phyloP scores from a whole-genome alignment of 331 rosid species.

The Dryas integrifolia region DNA sequence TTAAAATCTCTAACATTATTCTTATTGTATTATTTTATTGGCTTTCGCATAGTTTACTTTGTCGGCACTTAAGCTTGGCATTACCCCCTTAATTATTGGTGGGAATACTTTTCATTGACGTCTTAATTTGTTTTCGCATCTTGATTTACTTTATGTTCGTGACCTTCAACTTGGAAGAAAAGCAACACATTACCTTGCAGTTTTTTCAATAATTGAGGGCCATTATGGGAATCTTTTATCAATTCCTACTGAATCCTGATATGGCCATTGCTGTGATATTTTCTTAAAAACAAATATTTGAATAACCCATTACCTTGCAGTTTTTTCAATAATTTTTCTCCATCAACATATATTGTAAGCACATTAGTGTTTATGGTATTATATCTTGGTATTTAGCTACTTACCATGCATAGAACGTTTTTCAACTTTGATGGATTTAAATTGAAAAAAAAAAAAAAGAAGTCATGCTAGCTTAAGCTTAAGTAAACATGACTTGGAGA shows the following conservation, averaged over 20 bases:
- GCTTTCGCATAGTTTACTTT: background rate
- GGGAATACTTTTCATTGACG: background rate
- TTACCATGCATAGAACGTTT: background rate
- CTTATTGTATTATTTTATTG: background rate
- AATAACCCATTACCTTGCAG: no score
- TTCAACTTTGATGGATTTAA: background rate
- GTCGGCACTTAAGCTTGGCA: constrained; percentile 2
- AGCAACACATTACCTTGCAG: background rate
- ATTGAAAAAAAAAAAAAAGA: background rate
- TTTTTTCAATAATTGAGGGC: no score
- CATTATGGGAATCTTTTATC: no score
- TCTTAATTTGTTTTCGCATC: background rate
- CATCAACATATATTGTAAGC: no score
- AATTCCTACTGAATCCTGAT: background rate
- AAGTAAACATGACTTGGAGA: no score
- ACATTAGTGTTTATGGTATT: no score
- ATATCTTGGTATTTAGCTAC: no score
- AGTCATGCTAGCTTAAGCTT: no score
- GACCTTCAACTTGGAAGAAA: background rate
- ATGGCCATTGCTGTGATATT: background rate
- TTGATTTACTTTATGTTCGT: background rate
- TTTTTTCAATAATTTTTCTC: no score
- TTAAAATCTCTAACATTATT: no score
- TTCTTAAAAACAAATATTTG: background rate
- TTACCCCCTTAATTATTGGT: constrained; percentile 4